A percentile compares a stretch with the other conserved stretches of the same genome.
phyloP scores from a whole-genome alignment of 164 flowering plant genomes.

The Platanus orientalis region DNA sequence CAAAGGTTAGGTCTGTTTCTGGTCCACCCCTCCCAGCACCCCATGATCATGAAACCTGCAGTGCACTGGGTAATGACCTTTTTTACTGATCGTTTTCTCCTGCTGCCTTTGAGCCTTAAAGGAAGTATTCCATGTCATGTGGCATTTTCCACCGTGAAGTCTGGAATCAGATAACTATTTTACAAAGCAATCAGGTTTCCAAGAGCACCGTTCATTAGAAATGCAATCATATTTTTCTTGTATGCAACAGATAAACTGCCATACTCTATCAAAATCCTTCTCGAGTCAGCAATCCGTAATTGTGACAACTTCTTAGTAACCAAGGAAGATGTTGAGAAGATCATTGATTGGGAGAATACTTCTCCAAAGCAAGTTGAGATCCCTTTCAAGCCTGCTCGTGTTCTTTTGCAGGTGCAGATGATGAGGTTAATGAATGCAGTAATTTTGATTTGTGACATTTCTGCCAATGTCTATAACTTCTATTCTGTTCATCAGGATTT shows the following conservation, averaged over 20 bases:
- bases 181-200: neutral
- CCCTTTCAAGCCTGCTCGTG: conserved; percentile 98
- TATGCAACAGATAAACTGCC: conserved; percentile 69
- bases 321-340: conserved; percentile 85
- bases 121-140: neutral
- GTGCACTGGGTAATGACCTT: too few relatives aligned
- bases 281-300: conserved; percentile 91
- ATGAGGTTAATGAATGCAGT: neutral
- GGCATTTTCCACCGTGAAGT: neutral
- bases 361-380: conserved; percentile 92
- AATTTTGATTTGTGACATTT: neutral
- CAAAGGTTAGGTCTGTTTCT: too few relatives aligned
- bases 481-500: conserved; percentile 54
- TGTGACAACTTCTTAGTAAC: conserved; percentile 94
- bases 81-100: neutral
- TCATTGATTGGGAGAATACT: conserved; percentile 91
- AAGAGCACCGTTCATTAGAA: neutral
- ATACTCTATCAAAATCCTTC: conserved; percentile 74
- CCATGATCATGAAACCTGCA: too few relatives aligned
- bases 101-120: neutral
- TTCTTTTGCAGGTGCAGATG: conserved; percentile 68
- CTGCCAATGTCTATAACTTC: neutral
- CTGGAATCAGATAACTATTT: neutral
- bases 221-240: neutral
- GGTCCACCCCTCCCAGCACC: too few relatives aligned